Evolutionary conservation across 352 stramenopile species (phyloP), one percentile per base, ranked within the genome.

Genomic region (Globisporangium megalacanthum): DNA sequence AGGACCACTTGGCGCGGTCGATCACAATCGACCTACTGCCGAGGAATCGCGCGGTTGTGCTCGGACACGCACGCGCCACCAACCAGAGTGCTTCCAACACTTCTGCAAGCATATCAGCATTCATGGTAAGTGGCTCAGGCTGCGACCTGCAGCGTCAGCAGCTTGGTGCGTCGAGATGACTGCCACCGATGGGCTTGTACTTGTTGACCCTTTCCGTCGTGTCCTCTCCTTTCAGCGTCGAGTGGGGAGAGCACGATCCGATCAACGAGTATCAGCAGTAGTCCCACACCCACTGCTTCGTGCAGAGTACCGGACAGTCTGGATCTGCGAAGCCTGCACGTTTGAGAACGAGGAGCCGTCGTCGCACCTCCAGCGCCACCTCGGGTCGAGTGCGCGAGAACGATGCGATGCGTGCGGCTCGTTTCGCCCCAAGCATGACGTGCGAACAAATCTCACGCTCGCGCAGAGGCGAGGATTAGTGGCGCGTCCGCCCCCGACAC

Each of bases 241-340:
- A 6, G 29, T n/a, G 10, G 53, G 33, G 11, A 47, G 52, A 2
- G 51, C 31, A 10, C 17, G 36, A 25, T 8, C 22, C n/a, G 44
- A 45, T 59, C n/a, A 22, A 46, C 13, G 36, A 55, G 35, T 6
- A 37, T 29, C 25, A 29, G 25, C 25, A 36, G 31, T 51, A 49
- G 20, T 15, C n/a, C 37, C n/a, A 4, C 7, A 14, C 9, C 19
- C 22, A 6, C 36, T 17, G 3, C 7, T 0, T 6, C 6, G 20
- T 15, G 15, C 35, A 4, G 70, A 69, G 15, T 89, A 89, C 56
- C 75, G 72, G 17, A 66, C 66, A 17, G 73, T 92, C 2, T 95
- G 86, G 86, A 62, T 91, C 4, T 95, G 86, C 36, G 81, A 92
- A 41, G 66, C 62, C 1, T 95, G 86, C 52, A 94, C 86, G 2